A percentile compares a stretch with the other conserved stretches of the same genome.
Evolutionary conservation across 148 eudicot genomes (phyloP).

Genomic region (Polygonum aviculare): DNA sequence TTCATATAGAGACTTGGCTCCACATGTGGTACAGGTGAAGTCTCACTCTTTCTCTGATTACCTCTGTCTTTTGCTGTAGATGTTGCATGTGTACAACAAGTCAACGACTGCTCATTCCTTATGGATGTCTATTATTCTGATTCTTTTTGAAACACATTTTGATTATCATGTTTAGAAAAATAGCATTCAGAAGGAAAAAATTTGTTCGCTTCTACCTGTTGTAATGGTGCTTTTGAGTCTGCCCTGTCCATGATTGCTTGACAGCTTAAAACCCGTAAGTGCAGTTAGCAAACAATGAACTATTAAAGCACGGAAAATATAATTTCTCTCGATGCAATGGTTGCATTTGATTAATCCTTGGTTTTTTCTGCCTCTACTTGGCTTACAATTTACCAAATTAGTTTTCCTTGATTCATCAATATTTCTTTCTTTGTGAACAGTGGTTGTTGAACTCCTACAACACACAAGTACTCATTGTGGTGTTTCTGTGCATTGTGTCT

Average conservation of each 20-base stretch:
- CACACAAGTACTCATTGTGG: conserved; percentile 82
- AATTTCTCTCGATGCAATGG: not conserved
- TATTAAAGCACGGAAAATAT: not conserved
- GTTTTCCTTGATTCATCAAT: not conserved
- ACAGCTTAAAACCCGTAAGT: not conserved
- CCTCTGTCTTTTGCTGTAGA: not conserved
- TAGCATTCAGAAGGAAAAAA: not conserved
- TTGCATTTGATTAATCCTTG: not conserved
- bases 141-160: not conserved
- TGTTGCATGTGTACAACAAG: not conserved
- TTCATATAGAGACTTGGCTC: conserved; percentile 67
- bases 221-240: not conserved
- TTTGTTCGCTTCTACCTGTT: not conserved
- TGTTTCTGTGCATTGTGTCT: conserved; percentile 78
- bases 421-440: conserved; percentile 27
- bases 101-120: not conserved
- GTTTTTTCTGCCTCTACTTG: not conserved
- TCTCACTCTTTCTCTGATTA: not conserved
- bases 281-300: not conserved
- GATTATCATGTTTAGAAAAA: not conserved
- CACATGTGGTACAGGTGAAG: conserved; percentile 78
- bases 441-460: conserved; percentile 81
- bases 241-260: not conserved
- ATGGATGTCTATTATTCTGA: not conserved
- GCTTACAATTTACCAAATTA: not conserved